phyloP scores from a whole-genome alignment of 345 rosid species.

The Arabis hirsuta region DNA sequence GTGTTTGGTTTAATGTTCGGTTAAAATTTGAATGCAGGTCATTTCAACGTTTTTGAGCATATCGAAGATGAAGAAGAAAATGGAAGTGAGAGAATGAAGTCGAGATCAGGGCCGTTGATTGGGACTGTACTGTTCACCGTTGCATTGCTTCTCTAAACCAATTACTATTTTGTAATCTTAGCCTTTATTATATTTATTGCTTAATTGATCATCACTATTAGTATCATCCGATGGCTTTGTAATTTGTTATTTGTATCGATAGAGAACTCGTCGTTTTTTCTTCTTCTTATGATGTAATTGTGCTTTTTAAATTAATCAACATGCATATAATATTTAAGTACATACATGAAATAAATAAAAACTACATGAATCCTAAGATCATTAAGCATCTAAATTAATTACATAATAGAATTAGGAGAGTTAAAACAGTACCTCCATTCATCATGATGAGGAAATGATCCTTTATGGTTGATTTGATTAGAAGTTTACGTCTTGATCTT shows the following conservation, averaged over 20 bases:
- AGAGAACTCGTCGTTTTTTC: neutral
- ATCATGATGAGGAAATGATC: no score
- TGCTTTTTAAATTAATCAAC: no score
- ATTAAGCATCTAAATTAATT: no score
- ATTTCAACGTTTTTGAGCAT: constrained; percentile 71
- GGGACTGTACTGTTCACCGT: constrained; percentile 48
- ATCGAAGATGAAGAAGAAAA: constrained; percentile 52
- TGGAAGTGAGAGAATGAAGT: constrained; percentile 43
- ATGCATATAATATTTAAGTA: no score
- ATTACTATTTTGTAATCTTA: neutral
- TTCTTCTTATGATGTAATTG: no score
- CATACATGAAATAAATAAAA: no score
- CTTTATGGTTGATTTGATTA: no score
- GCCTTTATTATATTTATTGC: neutral
- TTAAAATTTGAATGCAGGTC: constrained; percentile 47
- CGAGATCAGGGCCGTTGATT: constrained; percentile 34
- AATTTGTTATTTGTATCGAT: neutral
- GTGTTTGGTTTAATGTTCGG: constrained; percentile 19
- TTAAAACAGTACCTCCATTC: no score
- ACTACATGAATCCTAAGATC: no score
- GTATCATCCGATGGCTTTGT: neutral
- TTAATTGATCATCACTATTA: neutral
- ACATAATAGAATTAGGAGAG: no score
- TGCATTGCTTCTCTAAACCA: constrained; percentile 42
- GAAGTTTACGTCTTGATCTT: no score